A percentile compares a stretch with the other conserved stretches of the same genome.
Evolutionary conservation across 1,284 basidiomycete genomes (phyloP).

Genomic region (Anthracocystis setariae): DNA sequence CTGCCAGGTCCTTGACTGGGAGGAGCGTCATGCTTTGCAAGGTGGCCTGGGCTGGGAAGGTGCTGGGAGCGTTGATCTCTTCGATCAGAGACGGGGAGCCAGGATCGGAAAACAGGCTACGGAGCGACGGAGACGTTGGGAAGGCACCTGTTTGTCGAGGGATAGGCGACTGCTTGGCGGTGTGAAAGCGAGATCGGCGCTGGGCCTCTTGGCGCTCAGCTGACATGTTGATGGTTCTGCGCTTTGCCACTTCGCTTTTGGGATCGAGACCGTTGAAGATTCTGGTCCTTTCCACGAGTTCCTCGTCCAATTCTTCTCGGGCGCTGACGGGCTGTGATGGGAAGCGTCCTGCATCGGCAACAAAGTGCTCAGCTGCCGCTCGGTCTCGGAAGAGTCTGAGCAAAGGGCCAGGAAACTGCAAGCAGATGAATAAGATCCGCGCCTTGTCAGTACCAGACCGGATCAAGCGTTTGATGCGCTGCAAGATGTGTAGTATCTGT

Average conservation of each 20-base stretch:
- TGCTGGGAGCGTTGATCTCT: conserved; percentile 17
- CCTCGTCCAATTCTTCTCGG: conserved; percentile 29
- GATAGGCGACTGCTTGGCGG: conserved; percentile 15
- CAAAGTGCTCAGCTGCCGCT: conserved; percentile 32
- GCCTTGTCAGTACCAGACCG: neutral
- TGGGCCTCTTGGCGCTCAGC: conserved; percentile 36
- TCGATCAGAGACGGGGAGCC: conserved; percentile 19
- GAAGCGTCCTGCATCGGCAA: conserved; percentile 18
- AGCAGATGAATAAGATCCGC: neutral
- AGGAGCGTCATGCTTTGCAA: conserved; percentile 30
- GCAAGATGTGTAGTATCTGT: neutral
- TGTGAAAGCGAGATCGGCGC: conserved; percentile 24
- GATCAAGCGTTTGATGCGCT: neutral
- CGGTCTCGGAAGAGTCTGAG: conserved; percentile 34
- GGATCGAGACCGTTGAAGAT: conserved; percentile 39
- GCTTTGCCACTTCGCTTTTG: conserved; percentile 17
- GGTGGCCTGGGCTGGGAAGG: conserved; percentile 6
- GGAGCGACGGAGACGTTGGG: conserved; percentile 20
- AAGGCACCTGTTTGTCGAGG: conserved; percentile 2
- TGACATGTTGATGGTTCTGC: conserved; percentile 20
- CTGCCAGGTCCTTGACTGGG: conserved; percentile 26
- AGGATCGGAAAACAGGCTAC: conserved; percentile 6
- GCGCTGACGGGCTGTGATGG: neutral
- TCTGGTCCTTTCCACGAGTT: conserved; percentile 30
- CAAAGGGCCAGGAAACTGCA: conserved; percentile 45